These are phyloP conservation scores for Pyrenophora tritici-repentis DNA, from an alignment of 2,329 filamentous ascomycete species.

Conservation along the genomic window DNA sequence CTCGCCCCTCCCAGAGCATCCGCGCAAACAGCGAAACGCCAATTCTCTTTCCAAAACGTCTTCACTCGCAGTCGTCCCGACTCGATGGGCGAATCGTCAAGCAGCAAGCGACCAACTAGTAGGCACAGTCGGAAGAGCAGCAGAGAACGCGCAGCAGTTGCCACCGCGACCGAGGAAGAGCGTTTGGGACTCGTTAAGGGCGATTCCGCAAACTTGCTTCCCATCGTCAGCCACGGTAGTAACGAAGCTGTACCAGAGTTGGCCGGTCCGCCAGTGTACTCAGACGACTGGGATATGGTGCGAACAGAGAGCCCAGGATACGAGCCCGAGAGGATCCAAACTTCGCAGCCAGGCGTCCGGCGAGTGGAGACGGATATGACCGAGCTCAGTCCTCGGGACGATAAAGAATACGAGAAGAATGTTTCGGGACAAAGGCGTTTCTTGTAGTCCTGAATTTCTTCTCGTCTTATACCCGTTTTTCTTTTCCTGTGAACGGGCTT, in stretches of 20 bases:
- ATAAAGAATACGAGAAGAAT: conserved; percentile 15
- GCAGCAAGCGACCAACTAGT: conserved; percentile 30
- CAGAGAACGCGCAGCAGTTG: conserved; percentile 48
- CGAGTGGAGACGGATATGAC: conserved; percentile 15
- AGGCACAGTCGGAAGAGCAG: conserved; percentile 41
- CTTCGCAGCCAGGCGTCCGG: conserved; percentile 3
- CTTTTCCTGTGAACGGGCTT: no score
- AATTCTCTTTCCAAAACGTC: conserved; percentile 92
- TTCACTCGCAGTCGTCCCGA: conserved; percentile 61
- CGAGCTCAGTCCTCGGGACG: conserved; percentile 4
- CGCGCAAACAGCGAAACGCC: conserved; percentile 65
- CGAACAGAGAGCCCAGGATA: conserved; percentile 15
- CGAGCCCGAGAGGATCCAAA: conserved; percentile 7
- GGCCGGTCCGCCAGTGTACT: conserved; percentile 21
- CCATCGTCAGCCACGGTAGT: conserved; percentile 31
- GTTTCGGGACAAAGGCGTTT: no score
- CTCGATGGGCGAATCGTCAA: conserved; percentile 29
- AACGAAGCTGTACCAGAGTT: conserved; percentile 13
- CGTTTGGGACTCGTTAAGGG: conserved; percentile 80
- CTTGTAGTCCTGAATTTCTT: not conserved
- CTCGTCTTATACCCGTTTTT: not conserved
- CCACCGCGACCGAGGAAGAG: conserved; percentile 76
- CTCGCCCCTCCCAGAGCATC: conserved; percentile 62
- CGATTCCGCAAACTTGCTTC: conserved; percentile 54
- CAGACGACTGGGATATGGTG: conserved; percentile 20